Conservation (phyloP, 495 filamentous ascomycete species). For the Penicillium ucsense region DNA sequence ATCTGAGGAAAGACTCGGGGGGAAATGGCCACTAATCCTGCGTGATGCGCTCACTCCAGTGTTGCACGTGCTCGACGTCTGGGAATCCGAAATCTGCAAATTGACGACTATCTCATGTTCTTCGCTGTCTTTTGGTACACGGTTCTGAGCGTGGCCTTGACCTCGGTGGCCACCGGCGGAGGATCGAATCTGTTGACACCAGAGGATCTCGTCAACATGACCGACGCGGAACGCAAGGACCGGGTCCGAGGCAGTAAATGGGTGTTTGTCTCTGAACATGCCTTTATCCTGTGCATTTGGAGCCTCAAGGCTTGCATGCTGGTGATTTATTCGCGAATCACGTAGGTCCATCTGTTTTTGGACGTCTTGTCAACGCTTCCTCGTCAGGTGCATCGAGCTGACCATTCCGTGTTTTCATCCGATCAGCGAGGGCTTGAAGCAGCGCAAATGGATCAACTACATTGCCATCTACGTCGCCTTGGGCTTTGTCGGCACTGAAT, state of each 20-base stretch:
- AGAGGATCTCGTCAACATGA: conserved; percentile 30
- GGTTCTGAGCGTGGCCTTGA: conserved; percentile 41
- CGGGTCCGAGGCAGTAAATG: conserved; percentile 44
- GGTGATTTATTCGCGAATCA: conserved; percentile 44
- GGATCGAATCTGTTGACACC: conserved; percentile 44
- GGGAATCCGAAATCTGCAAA: conserved; percentile 33
- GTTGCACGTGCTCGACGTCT: conserved; percentile 39
- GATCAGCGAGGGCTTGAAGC: conserved; percentile 27
- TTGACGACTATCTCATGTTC: conserved; percentile 46
- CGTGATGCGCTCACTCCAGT: conserved; percentile 13
- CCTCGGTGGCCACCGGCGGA: conserved; percentile 40
- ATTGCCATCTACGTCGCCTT: conserved; percentile 46
- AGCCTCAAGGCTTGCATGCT: conserved; percentile 45
- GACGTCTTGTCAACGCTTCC: not conserved
- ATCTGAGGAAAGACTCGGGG: no score
- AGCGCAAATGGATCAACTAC: conserved; percentile 33
- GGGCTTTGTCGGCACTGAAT: conserved; percentile 49
- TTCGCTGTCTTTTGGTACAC: conserved; percentile 43
- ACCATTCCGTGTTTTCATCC: not conserved
- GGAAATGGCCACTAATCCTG: no score
- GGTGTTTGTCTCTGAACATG: conserved; percentile 46
- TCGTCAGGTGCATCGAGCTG: not conserved
- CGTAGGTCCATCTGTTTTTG: conserved; percentile 30
- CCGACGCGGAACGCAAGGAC: conserved; percentile 28
- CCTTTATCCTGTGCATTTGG: conserved; percentile 42